Base-by-base conservation (phyloP, 2,329 filamentous ascomycete species). In the Ophiostoma novo-ulmi region DNA sequence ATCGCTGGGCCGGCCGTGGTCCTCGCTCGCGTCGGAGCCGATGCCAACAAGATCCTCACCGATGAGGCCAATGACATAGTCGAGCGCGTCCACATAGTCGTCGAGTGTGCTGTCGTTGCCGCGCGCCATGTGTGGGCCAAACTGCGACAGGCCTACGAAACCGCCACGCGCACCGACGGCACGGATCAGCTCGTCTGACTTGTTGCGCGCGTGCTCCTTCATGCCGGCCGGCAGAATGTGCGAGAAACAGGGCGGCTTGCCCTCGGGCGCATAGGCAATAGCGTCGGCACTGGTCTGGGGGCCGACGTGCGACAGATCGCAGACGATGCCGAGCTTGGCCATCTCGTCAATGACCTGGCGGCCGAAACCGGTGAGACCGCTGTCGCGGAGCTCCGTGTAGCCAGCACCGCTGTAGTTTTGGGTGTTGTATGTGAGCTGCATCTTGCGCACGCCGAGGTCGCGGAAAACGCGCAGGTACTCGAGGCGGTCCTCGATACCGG, bases 351-450 rank as follows among this genome's bases (percentile, higher is more conserved):
- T 77, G 1, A 79, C 78, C 67, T 79, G 73, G 22, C 74, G 74
- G 8, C 78, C 78, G 63, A 80, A 79, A 0, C 78, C 79, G 0
- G 79, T 80, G 26, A 81, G 74, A 0, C 79, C 79, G 11, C 75
- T 76, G 73, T 80, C 80, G 22, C 76, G 75, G 3, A 78, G 70
- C 73, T 81, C 80, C 0, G 79, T 80, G 72, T 81, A 81, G 0
- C 80, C 79, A 1, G 79, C 77, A 8, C 80, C 79, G 8, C 78
- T 79, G 75, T 81, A 81, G 73, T 81, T 81, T 65, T 81, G 79
- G 6, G 79, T 80, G 70, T 81, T 81, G 76, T 80, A 81, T 1
- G 80, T 81, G 65, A 81, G 75, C 73, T 81, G 80, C 80, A 81
- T 81, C 72, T 81, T 80, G 20, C 78, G 76, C 10, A 81, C 79